Base-by-base conservation (phyloP, 352 stramenopile genomes). In the Globisporangium nunn region DNA sequence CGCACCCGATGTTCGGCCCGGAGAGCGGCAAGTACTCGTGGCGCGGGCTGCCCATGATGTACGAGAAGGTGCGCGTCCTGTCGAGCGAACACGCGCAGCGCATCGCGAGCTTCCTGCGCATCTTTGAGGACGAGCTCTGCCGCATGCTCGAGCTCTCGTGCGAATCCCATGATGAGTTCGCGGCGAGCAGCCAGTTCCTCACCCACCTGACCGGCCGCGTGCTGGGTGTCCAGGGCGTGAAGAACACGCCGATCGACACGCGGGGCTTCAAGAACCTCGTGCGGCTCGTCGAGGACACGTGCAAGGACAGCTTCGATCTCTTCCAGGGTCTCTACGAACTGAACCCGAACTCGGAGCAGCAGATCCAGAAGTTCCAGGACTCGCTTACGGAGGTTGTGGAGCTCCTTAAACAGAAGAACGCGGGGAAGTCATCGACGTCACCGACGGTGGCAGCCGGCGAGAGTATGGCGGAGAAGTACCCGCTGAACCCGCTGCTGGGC, bases 311-410 rank as follows among this genome's bases (percentile, higher is more conserved):
- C 51, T 99, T 98, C 70, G 96, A 99, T 63, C 78, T 99, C 6
- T 99, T 99, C 73, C 97, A 98, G 66, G 96, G 95, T 39, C 76
- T 99, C 1, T 98, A 98, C 87, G 97, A 98, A 63, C 98, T 94
- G 70, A 99, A 99, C 69, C 73, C 86, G 43, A 91, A 97, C 73
- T 94, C 81, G 0, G 75, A 88, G 52, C 65, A 79, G 53, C 85
- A 95, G 67, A 91, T 91, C 50, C 74, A 81, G 31, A 87, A 88
- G 46, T 87, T 91, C 54, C 67, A 82, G 41, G 69, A 86, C 18
- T 86, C 80, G 7, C 56, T 90, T 2, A 49, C 61, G 7, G 75
- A 83, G 68, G 78, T 90, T 5, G 72, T 71, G 0, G 62, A 74
- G 7, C 59, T 77, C 46, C 74, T 88, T 6, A 66, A 66, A 56